These are phyloP conservation scores for Cystobasidium ongulense DNA, from an alignment of 768 basidiomycete species.

Conservation along the genomic window DNA sequence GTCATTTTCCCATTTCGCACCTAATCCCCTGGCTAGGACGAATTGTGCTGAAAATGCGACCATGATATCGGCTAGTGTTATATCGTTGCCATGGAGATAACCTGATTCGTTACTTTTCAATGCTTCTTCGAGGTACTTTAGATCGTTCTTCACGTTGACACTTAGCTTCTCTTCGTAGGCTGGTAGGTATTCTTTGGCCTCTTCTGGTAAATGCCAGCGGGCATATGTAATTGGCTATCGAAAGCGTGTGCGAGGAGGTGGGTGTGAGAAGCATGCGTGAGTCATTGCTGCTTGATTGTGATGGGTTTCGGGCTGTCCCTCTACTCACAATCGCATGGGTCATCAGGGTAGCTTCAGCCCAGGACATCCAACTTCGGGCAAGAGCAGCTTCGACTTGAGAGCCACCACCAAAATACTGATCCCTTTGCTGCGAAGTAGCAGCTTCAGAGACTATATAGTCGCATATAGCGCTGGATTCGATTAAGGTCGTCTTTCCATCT, in stretches of 20 bases:
- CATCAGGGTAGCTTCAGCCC: not conserved
- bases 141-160: conserved; percentile 8
- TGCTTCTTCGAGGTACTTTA: conserved; percentile 16
- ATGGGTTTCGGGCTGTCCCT: too few relatives aligned
- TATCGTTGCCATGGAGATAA: not conserved
- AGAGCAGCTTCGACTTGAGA: not conserved
- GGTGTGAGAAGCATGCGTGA: not conserved
- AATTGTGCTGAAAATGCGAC: conserved; percentile 25
- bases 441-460: conserved; percentile 1
- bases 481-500: conserved; percentile 18
- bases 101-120: not conserved
- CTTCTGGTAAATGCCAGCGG: conserved; percentile 13
- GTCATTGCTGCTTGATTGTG: not conserved
- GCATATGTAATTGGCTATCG: conserved; percentile 28
- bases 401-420: not conserved
- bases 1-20: conserved; percentile 16
- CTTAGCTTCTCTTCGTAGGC: not conserved
- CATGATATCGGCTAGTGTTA: conserved; percentile 25
- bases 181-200: not conserved
- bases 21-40: conserved; percentile 5
- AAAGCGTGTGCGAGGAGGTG: too few relatives aligned
- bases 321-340: conserved; percentile 7
- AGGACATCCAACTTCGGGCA: conserved; percentile 6
- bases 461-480: conserved; percentile 25
- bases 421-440: not conserved